Evolutionary conservation across 176 grass and related monocot species (phyloP), one percentile per base, ranked within the genome.

Genomic region (Aegilops sharonensis): DNA sequence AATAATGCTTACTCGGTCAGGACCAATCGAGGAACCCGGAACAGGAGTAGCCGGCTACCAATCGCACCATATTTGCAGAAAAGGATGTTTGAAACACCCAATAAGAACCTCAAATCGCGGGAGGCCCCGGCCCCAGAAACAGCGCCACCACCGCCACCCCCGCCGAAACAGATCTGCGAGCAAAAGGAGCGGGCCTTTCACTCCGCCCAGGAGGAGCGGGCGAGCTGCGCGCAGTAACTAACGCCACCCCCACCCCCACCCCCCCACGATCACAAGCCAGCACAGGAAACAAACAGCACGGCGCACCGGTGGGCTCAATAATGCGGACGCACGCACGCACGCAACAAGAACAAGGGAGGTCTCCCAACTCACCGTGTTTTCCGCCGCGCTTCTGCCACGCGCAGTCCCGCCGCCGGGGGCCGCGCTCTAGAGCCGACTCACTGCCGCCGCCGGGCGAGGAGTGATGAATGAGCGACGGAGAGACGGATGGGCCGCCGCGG

Each of bases 71-170:
- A 21, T 21, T 59, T 59, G 54, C 54, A 59, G 54, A 59, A 21
- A 59, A 59, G 8, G 18, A 59, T 21, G 10, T 43, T 43, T 43
- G 72, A 5, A 31, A 8, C 54, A 64, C 8, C 11, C n/a, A 15
- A 83, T 47, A 8, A 31, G 64, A 31, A 23, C 18, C 60, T 60
- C 21, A 31, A 91, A 87, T 87, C 89, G 84, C 89, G 85, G 89
- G 81, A 87, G 29, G 37, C 66, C 80, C 57, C 74, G 35, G 42
- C 32, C 80, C 85, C 75, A 91, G 47, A 35, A 69, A 83, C 60
- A 50, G 80, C 81, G 77, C 85, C 68, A 75, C 81, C 27, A 76
- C 75, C 79, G 86, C 79, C 84, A 78, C 56, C 72, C 2, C 68
- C 36, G 1, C 84, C 85, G 74, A 64, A 83, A 72, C 78, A 88